These are phyloP conservation scores for Sicyos edulis DNA, from an alignment of 306 rosid genomes.

Conservation along the genomic window DNA sequence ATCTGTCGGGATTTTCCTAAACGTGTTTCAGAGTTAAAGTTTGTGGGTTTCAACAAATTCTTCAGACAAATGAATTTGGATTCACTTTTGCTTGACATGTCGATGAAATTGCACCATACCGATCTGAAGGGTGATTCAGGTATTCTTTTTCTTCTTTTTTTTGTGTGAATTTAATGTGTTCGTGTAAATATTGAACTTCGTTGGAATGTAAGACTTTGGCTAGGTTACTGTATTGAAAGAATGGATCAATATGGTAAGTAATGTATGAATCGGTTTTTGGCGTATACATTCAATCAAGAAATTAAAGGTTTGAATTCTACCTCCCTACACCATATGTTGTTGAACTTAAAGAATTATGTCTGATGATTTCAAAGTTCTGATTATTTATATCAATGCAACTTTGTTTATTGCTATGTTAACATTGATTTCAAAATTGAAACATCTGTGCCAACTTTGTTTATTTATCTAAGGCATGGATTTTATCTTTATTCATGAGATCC, in stretches of 20 bases:
- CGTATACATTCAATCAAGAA: too few relatives aligned
- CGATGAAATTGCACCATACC: conserved; percentile 34
- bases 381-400: neutral
- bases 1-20: neutral
- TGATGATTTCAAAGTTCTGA: neutral
- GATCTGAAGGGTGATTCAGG: conserved; percentile 42
- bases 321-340: neutral
- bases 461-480: neutral
- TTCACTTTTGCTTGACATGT: conserved; percentile 42
- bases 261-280: neutral
- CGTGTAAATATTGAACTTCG: neutral
- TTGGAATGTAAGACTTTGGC: neutral
- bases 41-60: neutral
- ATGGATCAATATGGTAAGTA: neutral
- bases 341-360: neutral
- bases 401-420: neutral
- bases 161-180: neutral
- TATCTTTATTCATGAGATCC: conserved; percentile 9
- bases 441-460: neutral
- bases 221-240: neutral
- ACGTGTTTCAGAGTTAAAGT: neutral
- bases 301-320: neutral
- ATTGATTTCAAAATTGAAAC: neutral
- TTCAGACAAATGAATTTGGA: conserved; percentile 28
- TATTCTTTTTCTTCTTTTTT: conserved; percentile 20